A percentile compares a stretch with the other conserved stretches of the same genome.
phyloP scores from a whole-genome alignment of 768 basidiomycete species.

The Pholiota microspora region DNA sequence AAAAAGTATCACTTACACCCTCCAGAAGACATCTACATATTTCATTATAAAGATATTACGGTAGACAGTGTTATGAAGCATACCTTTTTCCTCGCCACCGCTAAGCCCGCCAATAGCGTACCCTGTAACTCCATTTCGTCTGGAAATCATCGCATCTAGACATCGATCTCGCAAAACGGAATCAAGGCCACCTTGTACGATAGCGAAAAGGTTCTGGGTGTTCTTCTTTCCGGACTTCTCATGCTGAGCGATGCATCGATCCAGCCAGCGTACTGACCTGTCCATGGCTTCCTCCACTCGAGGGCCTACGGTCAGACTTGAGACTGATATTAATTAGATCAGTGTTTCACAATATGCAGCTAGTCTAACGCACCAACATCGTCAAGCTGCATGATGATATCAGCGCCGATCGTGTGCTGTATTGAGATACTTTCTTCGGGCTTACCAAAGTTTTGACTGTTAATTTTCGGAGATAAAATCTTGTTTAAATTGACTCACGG shows the following conservation, averaged over 20 bases:
- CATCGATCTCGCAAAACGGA: conserved; percentile 69
- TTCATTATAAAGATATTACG: not conserved
- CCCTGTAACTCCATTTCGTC: conserved; percentile 77
- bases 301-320: conserved; percentile 76
- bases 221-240: conserved; percentile 60
- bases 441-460: conserved; percentile 32
- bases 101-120: conserved; percentile 91
- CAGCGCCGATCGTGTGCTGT: conserved; percentile 87
- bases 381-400: conserved; percentile 95
- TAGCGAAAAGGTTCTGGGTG: conserved; percentile 86
- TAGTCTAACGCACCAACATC: conserved; percentile 67
- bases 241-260: conserved; percentile 81
- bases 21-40: conserved; percentile 74
- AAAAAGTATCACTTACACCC: conserved; percentile 51
- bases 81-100: conserved; percentile 91
- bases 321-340: conserved; percentile 42
- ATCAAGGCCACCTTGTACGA: conserved; percentile 87
- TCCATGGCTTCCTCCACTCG: conserved; percentile 88
- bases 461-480: not conserved
- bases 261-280: conserved; percentile 86
- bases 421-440: conserved; percentile 91
- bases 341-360: not conserved
- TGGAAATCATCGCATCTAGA: conserved; percentile 76
- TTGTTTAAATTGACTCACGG: conserved; percentile 44
- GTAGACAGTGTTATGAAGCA: conserved; percentile 3